Evolutionary conservation across 1,284 basidiomycete species (phyloP), one percentile per base, ranked within the genome.

Genomic region (Veloboletus limbatus): DNA sequence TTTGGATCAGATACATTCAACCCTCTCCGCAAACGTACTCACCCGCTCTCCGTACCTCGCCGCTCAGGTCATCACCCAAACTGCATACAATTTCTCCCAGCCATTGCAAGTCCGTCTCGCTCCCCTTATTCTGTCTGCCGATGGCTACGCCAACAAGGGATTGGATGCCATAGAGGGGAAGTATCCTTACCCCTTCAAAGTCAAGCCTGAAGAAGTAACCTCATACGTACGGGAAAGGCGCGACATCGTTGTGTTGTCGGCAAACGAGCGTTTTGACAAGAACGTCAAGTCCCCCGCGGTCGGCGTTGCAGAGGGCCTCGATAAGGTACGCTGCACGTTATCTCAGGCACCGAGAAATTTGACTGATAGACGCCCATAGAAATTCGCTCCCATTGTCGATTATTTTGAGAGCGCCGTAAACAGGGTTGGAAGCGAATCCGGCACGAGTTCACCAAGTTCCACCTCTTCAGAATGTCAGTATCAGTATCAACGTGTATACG

Each of bases 151-250:
- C 16, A 87, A 88, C 74, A 82, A 79, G 69, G 83, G 78, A 20
- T 73, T 88, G 40, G 86, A 90, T 58, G 78, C 65, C n/a, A 82
- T 89, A 42, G 75, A 88, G 69, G 72, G 75, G 41, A 76, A 78
- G 35, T 87, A 81, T 61, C 88, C 87, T 10, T 85, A 83, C 62
- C 79, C 86, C 6, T 89, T 90, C 75, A 72, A 79, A 51, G 78
- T 78, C 9, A 79, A 79, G 53, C 80, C 85, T 3, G 82, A 85
- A 56, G 85, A 88, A 8, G 77, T 90, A 22, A 71, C 72, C 25
- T 73, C 69, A n/a, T 78, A 77, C 51, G 71, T 88, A 33, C 78
- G 75, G 56, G 72, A 79, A 49, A 70, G 70, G 45, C 76, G 73
- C 41, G 74, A 83, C 54, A 76, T 71, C 51, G 81, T 79, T 27